Base-by-base conservation (phyloP, 176 grass and related monocot species). In the Eragrostis nindensis region DNA sequence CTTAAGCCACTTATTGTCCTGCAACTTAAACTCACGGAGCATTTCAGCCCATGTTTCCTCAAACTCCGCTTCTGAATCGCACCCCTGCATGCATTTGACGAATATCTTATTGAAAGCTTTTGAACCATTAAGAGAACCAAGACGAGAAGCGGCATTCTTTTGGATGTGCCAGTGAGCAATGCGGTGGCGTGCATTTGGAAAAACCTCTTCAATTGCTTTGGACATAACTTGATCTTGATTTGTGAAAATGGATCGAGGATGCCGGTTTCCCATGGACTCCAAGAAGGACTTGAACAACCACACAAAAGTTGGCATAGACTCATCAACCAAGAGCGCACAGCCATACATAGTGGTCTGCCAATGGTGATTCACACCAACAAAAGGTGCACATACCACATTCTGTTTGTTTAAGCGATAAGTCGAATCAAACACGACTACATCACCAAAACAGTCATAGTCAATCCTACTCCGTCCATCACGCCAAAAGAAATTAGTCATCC, bases 1-100 rank as follows among this genome's bases (percentile, higher is more conserved):
- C 46, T 88, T 90, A 73, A 95, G 90, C 93, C 93, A 95, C 76
- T 92, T 91, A 57, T 95, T 89, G 75, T 95, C 87, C 77, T 92
- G 85, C 72, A 95, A 32, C 78, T 92, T 92, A 69, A 92, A 95
- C 38, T 86, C 84, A 42, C 17, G 25, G 36, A 95, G 83, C 90
- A 95, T 90, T 41, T 75, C 86, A 7, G 84, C 72, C 93, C 93
- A 95, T 67, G 93, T 88, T 70, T 87, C 69, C 43, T 92, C 87
- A 72, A 95, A 89, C 61, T 95, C 90, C 46, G 62, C 44, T 85
- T 95, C 93, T 14, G 81, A 83, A 25, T 92, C 82, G 76, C 90
- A 95, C 62, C 87, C 93, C 5, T 95, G 82, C 56, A 90, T 83
- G 26, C 93, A 92, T 75, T 90, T 92, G 78, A 78, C 84, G 56